phyloP scores from a whole-genome alignment of 176 grass and related monocot genomes.

The Olyra latifolia region DNA sequence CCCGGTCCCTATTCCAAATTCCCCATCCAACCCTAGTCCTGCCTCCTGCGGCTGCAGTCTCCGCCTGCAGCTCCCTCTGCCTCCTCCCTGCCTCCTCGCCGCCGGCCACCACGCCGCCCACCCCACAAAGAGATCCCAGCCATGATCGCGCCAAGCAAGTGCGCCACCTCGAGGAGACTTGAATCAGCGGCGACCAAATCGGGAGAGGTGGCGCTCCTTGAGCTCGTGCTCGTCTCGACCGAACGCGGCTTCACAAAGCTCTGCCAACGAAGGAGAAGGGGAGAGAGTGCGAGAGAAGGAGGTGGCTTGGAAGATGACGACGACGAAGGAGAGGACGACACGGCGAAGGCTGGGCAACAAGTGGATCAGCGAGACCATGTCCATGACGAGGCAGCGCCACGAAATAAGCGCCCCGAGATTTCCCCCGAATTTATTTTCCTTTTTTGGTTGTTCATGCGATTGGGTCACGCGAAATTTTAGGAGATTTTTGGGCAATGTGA shows the following conservation, averaged over 20 bases:
- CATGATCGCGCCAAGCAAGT: too few species aligned
- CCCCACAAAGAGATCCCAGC: too few species aligned
- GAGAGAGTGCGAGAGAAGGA: not conserved
- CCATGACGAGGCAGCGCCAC: constrained; percentile 15
- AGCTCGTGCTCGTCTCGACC: not conserved
- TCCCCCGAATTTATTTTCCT: not conserved
- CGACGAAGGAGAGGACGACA: not conserved
- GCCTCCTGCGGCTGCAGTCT: too few species aligned
- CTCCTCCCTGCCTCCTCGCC: too few species aligned
- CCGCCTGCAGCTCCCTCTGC: too few species aligned
- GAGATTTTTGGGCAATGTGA: not conserved
- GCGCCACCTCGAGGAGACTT: too few species aligned
- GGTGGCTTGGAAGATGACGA: too few species aligned
- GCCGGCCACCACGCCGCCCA: too few species aligned
- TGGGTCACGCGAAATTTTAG: not conserved
- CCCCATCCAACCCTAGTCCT: too few species aligned
- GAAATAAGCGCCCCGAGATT: constrained; percentile 14
- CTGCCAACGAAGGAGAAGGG: too few species aligned
- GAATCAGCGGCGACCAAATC: too few species aligned
- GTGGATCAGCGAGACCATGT: constrained; percentile 23
- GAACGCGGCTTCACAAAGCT: not conserved
- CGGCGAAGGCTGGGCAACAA: not conserved
- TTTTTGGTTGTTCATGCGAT: not conserved
- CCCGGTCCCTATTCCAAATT: too few species aligned
- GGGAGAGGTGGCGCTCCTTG: not conserved